Percentiles rank a stretch among this genome's conserved stretches.
Conservation (phyloP, 2,329 filamentous ascomycete genomes). For the Lomentospora prolificans region DNA sequence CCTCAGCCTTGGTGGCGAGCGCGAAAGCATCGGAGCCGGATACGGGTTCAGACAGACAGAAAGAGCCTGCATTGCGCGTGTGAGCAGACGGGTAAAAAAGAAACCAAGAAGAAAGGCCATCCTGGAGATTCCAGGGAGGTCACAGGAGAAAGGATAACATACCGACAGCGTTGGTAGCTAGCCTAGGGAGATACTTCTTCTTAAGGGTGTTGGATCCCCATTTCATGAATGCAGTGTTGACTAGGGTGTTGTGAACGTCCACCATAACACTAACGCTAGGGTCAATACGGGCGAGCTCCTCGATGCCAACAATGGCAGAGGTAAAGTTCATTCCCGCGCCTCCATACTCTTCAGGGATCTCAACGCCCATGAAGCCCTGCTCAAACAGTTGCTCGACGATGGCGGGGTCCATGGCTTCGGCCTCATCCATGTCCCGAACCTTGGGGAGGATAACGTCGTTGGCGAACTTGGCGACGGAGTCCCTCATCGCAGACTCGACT, state of each 20-base stretch:
- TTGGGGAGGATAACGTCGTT: constrained; percentile 81
- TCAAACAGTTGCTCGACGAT: constrained; percentile 93
- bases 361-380: constrained; percentile 92
- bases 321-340: constrained; percentile 99
- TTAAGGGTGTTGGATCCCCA: constrained; percentile 69
- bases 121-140: background rate
- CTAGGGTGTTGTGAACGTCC: constrained; percentile 96
- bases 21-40: constrained; percentile 96
- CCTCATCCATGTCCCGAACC: constrained; percentile 95
- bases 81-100: background rate
- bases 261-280: constrained; percentile 91
- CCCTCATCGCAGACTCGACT: constrained; percentile 78
- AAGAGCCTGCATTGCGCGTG: constrained; percentile 42
- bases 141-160: background rate
- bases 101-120: background rate
- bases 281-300: constrained; percentile 89
- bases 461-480: constrained; percentile 85
- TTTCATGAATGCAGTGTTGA: constrained; percentile 86
- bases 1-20: constrained; percentile 78
- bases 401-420: constrained; percentile 80
- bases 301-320: constrained; percentile 87
- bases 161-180: constrained; percentile 79
- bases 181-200: constrained; percentile 78
- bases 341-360: constrained; percentile 95
- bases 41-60: constrained; percentile 85